Evolutionary conservation across 768 basidiomycete species (phyloP).

Genomic region (Lentinula lateritia): DNA sequence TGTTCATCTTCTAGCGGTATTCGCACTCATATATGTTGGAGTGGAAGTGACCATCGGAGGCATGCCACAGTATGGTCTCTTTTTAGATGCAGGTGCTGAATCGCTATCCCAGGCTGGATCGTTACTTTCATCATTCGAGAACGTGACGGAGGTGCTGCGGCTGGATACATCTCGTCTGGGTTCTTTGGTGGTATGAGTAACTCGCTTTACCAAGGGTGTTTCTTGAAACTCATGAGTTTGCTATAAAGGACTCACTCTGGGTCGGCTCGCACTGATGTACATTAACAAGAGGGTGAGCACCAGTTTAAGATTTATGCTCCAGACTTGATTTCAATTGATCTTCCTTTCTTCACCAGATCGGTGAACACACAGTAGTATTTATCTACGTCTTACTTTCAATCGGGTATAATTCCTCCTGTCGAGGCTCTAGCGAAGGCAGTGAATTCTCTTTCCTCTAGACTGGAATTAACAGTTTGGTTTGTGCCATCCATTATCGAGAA

Average conservation of each 20-base stretch:
- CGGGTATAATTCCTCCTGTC: slow-evolving; percentile 14
- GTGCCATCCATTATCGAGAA: slow-evolving; percentile 45
- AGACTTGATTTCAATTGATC: not conserved
- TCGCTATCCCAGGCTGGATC: slow-evolving; percentile 30
- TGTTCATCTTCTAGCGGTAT: slow-evolving; percentile 33
- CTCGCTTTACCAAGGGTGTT: not conserved
- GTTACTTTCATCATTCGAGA: slow-evolving; percentile 37
- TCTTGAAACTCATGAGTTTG: not conserved
- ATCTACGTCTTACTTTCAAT: slow-evolving; percentile 28
- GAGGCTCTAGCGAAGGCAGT: not conserved
- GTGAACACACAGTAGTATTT: slow-evolving; percentile 26
- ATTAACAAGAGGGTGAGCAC: slow-evolving; percentile 35
- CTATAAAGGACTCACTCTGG: slow-evolving; percentile 38
- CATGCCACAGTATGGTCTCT: slow-evolving; percentile 5
- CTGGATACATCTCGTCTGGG: slow-evolving; percentile 35
- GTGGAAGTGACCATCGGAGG: slow-evolving; percentile 38
- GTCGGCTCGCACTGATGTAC: slow-evolving; percentile 46
- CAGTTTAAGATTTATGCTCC: not conserved
- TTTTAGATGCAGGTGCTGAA: not conserved
- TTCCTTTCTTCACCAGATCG: slow-evolving; percentile 16
- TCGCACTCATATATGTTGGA: slow-evolving; percentile 37
- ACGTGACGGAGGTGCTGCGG: slow-evolving; percentile 27
- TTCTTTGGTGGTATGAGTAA: slow-evolving; percentile 13
- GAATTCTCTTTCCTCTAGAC: slow-evolving; percentile 14
- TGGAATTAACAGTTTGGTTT: slow-evolving; percentile 49